Conservation (phyloP, 768 basidiomycete species). For the Xerocomellus amylosporus region DNA sequence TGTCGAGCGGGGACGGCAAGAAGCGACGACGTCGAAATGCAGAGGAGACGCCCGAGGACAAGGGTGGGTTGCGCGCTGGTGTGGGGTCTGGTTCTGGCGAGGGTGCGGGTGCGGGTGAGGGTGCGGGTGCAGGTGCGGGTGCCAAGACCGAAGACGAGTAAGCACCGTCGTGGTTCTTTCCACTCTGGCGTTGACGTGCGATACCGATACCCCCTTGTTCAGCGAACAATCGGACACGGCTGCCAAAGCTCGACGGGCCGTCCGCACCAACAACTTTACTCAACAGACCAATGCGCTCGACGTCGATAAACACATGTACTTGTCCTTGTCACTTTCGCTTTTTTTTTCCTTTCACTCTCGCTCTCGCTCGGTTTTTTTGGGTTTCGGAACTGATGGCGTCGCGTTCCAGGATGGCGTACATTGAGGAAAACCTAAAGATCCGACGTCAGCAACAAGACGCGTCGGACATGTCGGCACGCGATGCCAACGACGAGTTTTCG, state of each 20-base stretch:
- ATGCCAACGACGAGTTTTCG: slow-evolving; percentile 73
- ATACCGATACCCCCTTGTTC: no score
- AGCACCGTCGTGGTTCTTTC: slow-evolving; percentile 26
- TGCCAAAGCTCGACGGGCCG: slow-evolving; percentile 67
- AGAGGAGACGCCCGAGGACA: slow-evolving; percentile 42
- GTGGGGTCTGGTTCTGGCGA: no score
- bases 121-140: not conserved
- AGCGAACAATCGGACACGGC: slow-evolving; percentile 65
- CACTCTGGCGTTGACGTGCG: no score
- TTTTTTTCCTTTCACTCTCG: no score
- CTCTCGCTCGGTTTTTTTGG: no score
- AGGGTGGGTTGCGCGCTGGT: slow-evolving; percentile 51
- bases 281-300: slow-evolving; percentile 95
- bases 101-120: no score
- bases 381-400: not conserved
- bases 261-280: slow-evolving; percentile 90
- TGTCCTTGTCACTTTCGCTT: not conserved
- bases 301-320: slow-evolving; percentile 96
- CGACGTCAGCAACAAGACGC: slow-evolving; percentile 56
- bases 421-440: slow-evolving; percentile 87
- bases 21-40: slow-evolving; percentile 60
- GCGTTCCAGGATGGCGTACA: slow-evolving; percentile 81
- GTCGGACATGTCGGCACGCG: slow-evolving; percentile 41
- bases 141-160: slow-evolving; percentile 50
- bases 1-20: slow-evolving; percentile 80